Percentiles rank a stretch among this genome's conserved stretches.
These are phyloP conservation scores for Stipa capillata DNA, from an alignment of 176 grass and related monocot genomes.

Conservation along the genomic window DNA sequence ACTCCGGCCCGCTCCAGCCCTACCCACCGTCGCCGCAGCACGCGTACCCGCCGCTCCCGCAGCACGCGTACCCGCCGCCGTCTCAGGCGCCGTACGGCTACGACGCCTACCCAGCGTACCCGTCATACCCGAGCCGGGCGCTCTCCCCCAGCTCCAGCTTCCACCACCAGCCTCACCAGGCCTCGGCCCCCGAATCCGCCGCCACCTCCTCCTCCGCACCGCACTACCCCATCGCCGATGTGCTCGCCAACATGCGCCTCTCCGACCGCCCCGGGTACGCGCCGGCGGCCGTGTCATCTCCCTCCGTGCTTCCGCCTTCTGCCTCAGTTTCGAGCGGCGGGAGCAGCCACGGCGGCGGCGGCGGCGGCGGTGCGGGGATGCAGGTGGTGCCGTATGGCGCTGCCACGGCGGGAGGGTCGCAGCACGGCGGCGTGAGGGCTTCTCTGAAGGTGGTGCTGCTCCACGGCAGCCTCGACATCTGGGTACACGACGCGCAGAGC, in stretches of 20 bases:
- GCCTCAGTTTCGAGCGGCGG: constrained; percentile 13
- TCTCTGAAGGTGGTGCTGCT: constrained; percentile 84
- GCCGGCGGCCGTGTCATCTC: not conserved
- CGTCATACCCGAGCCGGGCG: constrained; percentile 19
- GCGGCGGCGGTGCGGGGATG: constrained; percentile 15
- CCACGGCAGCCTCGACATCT: constrained; percentile 73
- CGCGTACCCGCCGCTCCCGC: constrained; percentile 10
- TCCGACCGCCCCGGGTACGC: constrained; percentile 21
- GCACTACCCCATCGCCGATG: constrained; percentile 48
- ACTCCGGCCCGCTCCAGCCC: constrained; percentile 34
- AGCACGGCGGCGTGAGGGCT: constrained; percentile 18
- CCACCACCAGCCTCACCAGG: constrained; percentile 5
- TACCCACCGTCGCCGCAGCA: constrained; percentile 34
- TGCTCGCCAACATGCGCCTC: constrained; percentile 47
- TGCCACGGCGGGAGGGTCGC: constrained; percentile 6
- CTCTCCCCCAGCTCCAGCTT: constrained; percentile 32
- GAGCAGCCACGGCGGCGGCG: constrained; percentile 11
- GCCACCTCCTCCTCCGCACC: constrained; percentile 19
- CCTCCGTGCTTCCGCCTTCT: constrained; percentile 12
- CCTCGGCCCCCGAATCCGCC: constrained; percentile 1
- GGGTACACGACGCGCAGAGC: constrained; percentile 48
- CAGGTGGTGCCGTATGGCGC: constrained; percentile 36
- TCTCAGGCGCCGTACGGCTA: constrained; percentile 2
- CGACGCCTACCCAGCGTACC: constrained; percentile 14
- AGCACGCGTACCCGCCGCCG: constrained; percentile 10